Evolutionary conservation across 805 yeast species (phyloP).

Genomic region (Scheffersomyces coipomensis): DNA sequence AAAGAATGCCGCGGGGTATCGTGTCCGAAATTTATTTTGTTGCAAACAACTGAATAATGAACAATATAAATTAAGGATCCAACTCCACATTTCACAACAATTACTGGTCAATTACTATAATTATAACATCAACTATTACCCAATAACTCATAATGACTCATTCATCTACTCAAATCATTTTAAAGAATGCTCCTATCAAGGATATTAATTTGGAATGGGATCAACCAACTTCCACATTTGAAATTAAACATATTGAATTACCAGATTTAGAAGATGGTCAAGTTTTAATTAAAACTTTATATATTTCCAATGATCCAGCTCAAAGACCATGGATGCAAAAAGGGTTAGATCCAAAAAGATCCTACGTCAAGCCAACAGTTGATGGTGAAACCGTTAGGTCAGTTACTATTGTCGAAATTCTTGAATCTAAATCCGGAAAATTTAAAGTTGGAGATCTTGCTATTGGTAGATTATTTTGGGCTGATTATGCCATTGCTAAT

Average conservation of each 20-base stretch:
- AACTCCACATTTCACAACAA: too few relatives aligned
- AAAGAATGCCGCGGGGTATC: too few relatives aligned
- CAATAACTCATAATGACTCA: not conserved
- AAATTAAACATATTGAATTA: constrained; percentile 11
- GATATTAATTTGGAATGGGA: constrained; percentile 19
- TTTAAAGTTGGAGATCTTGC: constrained; percentile 34
- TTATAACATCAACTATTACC: not conserved
- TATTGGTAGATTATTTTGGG: constrained; percentile 43
- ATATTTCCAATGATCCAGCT: constrained; percentile 60
- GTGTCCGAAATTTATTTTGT: too few relatives aligned
- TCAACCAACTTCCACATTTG: constrained; percentile 24
- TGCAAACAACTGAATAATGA: too few relatives aligned
- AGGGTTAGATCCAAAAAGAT: constrained; percentile 23
- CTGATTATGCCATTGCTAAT: constrained; percentile 40
- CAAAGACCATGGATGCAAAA: constrained; percentile 57
- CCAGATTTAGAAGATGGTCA: constrained; percentile 33
- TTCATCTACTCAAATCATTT: constrained; percentile 12
- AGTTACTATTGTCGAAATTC: constrained; percentile 48
- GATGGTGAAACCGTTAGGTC: constrained; percentile 46
- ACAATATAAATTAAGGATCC: too few relatives aligned
- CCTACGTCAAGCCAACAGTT: constrained; percentile 36
- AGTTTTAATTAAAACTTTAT: constrained; percentile 43
- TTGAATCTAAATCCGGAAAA: constrained; percentile 43
- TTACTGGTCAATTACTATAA: too few relatives aligned
- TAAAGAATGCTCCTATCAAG: constrained; percentile 20